Base-by-base conservation (phyloP, 2,329 filamentous ascomycete genomes). In the Blumeriella jaapii region DNA sequence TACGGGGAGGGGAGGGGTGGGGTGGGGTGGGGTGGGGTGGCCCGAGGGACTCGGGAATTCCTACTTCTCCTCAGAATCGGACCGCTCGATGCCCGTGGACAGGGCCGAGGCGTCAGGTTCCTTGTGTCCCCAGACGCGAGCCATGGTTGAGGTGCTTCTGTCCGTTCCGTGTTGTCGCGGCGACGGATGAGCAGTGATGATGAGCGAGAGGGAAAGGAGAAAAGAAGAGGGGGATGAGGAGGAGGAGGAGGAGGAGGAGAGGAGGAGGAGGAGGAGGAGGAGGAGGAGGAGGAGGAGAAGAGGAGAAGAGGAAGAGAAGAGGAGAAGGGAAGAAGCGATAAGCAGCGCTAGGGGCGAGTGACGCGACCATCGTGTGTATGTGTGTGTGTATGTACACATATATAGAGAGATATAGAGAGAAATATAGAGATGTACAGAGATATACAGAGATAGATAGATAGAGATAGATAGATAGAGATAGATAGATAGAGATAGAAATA, bases 71-170 rank as follows among this genome's bases (percentile, higher is more conserved):
- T 18, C 32, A 29, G 17, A 8, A n/a, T 28, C 31, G 6, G 24
- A n/a, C n/a, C n/a, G n/a, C 17, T 34, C 32, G 9, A 34, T 26
- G n/a, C 24, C 25, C 13, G 24, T 26, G 18, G 31, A 34, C 11
- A 25, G 29, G n/a, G 20, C 25, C 13, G 17, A 24, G 6, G 25
- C 14, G 9, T 34, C 32, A 12, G 25, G 22, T 18, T 34, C 32
- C 27, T 34, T 34, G n/a, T n/a, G n/a, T 23, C 32, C 25, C 32
- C 24, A 28, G n/a, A 29, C 6, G 13, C 32, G 32, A 12, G 22
- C 32, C 32, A 34, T 34, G 17, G 6, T 13, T 12, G 15, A n/a
- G n/a, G n/a, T n/a, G 9, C 22, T 33, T 5, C 22, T 19, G 18
- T 11, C n/a, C n/a, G n/a, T n/a, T n/a, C n/a, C n/a, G n/a, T n/a